Evolutionary conservation across 768 basidiomycete species (phyloP).

Genomic region (Tylopilus subfusipes): DNA sequence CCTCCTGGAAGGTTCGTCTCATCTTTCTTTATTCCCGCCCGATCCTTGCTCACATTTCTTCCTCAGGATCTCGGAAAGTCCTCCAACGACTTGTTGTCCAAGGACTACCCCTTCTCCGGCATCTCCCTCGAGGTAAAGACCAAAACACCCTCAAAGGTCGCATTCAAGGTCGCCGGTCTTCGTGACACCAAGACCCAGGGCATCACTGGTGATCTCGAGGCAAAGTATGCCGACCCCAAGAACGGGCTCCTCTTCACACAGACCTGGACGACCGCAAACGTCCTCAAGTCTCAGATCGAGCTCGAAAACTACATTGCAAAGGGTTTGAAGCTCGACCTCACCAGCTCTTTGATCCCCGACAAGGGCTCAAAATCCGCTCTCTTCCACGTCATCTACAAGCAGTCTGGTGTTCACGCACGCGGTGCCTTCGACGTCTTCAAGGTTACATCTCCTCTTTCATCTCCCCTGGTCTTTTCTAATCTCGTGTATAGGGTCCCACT

Average conservation of each 20-base stretch:
- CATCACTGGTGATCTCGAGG: constrained; percentile 92
- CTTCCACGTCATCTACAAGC: constrained; percentile 87
- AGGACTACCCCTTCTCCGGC: constrained; percentile 84
- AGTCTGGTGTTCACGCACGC: constrained; percentile 91
- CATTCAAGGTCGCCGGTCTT: constrained; percentile 88
- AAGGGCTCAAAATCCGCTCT: constrained; percentile 84
- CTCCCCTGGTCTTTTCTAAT: neutral
- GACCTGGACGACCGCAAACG: constrained; percentile 93
- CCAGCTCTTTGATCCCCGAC: constrained; percentile 79
- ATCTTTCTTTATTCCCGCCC: neutral
- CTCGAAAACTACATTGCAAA: constrained; percentile 96
- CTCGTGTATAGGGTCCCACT: constrained; percentile 75
- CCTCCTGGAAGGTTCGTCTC: constrained; percentile 82
- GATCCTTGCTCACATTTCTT: neutral
- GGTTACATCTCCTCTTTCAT: constrained; percentile 43
- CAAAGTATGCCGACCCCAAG: constrained; percentile 87
- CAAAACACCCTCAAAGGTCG: constrained; percentile 80
- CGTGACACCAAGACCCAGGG: constrained; percentile 69
- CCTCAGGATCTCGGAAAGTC: constrained; percentile 92
- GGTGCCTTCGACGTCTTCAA: constrained; percentile 91
- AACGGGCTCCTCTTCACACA: constrained; percentile 94
- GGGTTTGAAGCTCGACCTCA: constrained; percentile 93
- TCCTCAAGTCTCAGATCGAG: constrained; percentile 88
- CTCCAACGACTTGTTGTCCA: constrained; percentile 88
- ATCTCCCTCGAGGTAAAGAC: constrained; percentile 83